These are phyloP conservation scores for Kurtzmaniella fragi DNA, from an alignment of 805 yeast genomes.

Conservation along the genomic window DNA sequence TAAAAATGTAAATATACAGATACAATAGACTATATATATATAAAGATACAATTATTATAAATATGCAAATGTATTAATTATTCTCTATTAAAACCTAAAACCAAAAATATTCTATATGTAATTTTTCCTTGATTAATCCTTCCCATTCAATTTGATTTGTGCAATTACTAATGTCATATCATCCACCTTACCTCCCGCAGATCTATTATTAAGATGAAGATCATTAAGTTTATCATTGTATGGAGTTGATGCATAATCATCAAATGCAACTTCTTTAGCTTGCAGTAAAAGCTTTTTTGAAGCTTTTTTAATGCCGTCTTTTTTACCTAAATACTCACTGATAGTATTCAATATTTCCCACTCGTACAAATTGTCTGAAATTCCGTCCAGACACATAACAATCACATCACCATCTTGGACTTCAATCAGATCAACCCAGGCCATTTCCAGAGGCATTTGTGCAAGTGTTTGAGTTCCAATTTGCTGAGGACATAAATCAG, in stretches of 20 bases:
- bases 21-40: background rate
- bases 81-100: background rate
- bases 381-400: conserved; percentile 49
- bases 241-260: conserved; percentile 49
- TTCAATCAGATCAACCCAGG: conserved; percentile 39
- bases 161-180: conserved; percentile 51
- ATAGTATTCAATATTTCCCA: conserved; percentile 41
- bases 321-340: conserved; percentile 25
- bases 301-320: conserved; percentile 31
- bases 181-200: conserved; percentile 51
- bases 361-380: conserved; percentile 47
- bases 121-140: conserved; percentile 6
- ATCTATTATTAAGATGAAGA: conserved; percentile 23
- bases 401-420: conserved; percentile 39
- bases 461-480: conserved; percentile 46
- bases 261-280: conserved; percentile 47
- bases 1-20: conserved; percentile 5
- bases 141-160: conserved; percentile 21
- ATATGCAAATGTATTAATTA: too few relatives aligned
- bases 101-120: background rate
- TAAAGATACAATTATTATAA: too few relatives aligned
- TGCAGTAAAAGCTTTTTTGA: conserved; percentile 36
- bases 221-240: conserved; percentile 47
- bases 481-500: conserved; percentile 47
- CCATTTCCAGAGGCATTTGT: conserved; percentile 42